Percentiles rank a stretch among this genome's conserved stretches.
Conservation (phyloP, 2,329 filamentous ascomycete genomes). For the Blumeria graminis region DNA sequence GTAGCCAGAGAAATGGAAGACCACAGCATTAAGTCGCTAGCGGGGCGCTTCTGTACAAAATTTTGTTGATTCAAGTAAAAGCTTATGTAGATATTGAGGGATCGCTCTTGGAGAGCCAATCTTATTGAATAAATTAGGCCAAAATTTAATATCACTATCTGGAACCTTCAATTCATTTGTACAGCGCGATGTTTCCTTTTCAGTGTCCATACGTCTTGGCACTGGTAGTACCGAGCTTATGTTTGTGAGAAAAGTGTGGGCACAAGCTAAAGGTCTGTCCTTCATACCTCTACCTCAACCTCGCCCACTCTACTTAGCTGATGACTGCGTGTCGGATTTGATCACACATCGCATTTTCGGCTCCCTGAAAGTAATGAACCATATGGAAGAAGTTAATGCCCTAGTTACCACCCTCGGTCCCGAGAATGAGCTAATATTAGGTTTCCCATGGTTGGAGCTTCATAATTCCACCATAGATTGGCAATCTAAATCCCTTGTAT, state of each 20-base stretch:
- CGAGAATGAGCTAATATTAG: background rate
- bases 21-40: background rate
- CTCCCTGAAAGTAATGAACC: background rate
- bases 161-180: background rate
- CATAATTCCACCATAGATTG: background rate
- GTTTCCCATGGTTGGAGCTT: background rate
- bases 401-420: background rate
- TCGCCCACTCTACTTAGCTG: background rate
- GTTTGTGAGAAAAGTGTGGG: slow-evolving; percentile 1
- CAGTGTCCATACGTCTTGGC: background rate
- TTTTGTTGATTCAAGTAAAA: background rate
- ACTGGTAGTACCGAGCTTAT: background rate
- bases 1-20: background rate
- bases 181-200: background rate
- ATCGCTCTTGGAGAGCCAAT: background rate
- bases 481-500: background rate
- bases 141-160: background rate
- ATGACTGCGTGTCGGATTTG: background rate
- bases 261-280: background rate
- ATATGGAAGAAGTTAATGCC: background rate
- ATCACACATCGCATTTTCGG: background rate
- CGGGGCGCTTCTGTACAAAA: background rate
- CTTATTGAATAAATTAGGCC: background rate
- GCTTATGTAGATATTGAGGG: background rate
- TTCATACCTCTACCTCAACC: background rate